phyloP scores from a whole-genome alignment of 1,139 yeast genomes.

The Blastobotrys niveus region DNA sequence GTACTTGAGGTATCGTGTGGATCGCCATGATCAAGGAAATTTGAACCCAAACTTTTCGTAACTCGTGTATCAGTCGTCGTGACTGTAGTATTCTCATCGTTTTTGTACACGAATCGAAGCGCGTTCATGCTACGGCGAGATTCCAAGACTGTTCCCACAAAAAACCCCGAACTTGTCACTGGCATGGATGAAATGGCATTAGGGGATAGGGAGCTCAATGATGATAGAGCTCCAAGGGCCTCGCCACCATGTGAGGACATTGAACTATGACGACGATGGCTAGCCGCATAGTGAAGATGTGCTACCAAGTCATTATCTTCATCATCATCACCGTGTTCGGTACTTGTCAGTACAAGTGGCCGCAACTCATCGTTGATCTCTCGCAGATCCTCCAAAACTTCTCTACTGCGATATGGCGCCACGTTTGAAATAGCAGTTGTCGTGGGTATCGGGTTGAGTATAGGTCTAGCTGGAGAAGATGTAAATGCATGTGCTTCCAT shows the following conservation, averaged over 20 bases:
- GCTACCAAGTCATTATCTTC: no score
- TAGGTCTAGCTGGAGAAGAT: constrained; percentile 9
- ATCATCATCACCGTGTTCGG: no score
- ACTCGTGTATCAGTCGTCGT: no score
- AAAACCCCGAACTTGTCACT: constrained; percentile 13
- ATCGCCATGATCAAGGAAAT: neutral
- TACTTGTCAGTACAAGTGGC: no score
- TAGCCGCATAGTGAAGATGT: no score
- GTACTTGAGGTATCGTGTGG: neutral
- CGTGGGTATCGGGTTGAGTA: constrained; percentile 1
- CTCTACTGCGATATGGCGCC: no score
- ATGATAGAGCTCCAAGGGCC: no score
- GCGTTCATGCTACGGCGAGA: constrained; percentile 8
- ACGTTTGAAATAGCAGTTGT: no score
- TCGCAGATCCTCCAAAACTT: neutral
- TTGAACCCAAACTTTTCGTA: no score
- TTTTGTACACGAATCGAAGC: neutral
- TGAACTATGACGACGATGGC: no score
- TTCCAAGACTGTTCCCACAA: constrained; percentile 12
- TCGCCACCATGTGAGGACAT: no score
- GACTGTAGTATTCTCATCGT: no score
- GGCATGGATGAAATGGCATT: constrained; percentile 10
- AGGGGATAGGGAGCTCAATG: neutral
- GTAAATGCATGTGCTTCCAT: neutral
- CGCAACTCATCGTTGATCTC: neutral